Percentiles rank a stretch among this genome's conserved stretches.
These are phyloP conservation scores for Neostapfia colusana DNA, from an alignment of 176 grass and related monocot species.

Conservation along the genomic window DNA sequence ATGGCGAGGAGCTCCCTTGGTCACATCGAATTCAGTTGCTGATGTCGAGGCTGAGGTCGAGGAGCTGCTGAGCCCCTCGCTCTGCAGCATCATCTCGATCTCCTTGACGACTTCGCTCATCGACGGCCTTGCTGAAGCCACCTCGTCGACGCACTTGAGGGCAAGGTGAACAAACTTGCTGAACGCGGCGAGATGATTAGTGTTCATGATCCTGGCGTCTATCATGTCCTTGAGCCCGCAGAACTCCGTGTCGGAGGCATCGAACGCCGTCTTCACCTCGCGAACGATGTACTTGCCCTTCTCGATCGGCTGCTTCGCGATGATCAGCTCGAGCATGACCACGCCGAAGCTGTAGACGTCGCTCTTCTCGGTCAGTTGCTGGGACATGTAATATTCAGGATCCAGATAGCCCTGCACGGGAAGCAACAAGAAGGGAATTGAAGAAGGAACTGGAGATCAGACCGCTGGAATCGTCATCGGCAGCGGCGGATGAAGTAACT, in stretches of 20 bases:
- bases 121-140: slow-evolving; percentile 47
- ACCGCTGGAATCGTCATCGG: not conserved
- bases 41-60: slow-evolving; percentile 69
- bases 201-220: slow-evolving; percentile 59
- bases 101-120: slow-evolving; percentile 91
- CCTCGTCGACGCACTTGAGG: slow-evolving; percentile 66
- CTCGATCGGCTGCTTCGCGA: slow-evolving; percentile 74
- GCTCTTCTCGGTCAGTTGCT: slow-evolving; percentile 89
- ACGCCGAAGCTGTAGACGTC: slow-evolving; percentile 98
- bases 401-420: slow-evolving; percentile 55
- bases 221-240: slow-evolving; percentile 74
- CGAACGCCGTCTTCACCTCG: slow-evolving; percentile 57
- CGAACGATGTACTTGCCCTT: slow-evolving; percentile 90
- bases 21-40: slow-evolving; percentile 53
- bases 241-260: slow-evolving; percentile 64
- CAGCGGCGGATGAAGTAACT: not conserved
- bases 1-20: not conserved
- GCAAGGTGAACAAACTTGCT: slow-evolving; percentile 74
- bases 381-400: slow-evolving; percentile 56
- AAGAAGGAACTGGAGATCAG: not conserved
- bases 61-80: slow-evolving; percentile 55
- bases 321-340: slow-evolving; percentile 90
- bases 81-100: slow-evolving; percentile 85
- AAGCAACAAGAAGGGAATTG: not conserved
- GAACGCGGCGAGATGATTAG: slow-evolving; percentile 65